Evolutionary conservation across 1,284 basidiomycete species (phyloP), one percentile per base, ranked within the genome.

Genomic region (Tilletia indica): DNA sequence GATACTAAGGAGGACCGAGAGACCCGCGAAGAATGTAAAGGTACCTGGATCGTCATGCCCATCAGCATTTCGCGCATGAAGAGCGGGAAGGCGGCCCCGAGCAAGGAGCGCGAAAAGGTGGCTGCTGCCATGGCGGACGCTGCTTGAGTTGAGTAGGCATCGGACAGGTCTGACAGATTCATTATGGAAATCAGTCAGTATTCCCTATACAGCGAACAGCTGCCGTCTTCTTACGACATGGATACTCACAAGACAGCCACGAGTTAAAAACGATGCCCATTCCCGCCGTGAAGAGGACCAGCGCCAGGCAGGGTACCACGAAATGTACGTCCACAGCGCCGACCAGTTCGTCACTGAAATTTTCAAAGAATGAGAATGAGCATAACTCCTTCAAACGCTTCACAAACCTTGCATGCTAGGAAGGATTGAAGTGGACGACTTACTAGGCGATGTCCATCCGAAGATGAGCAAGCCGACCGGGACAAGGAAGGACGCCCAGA

Each of bases 401-500:
- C 25, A 31, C 25, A 31, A 31, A 31, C 25, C 25, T 31, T 31
- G 25, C 25, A 31, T 31, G 25, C 25, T 31, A 31, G 25, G 25
- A 31, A 31, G 25, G 25, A 31, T 31, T 31, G 25, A 31, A 31
- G 25, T 31, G 25, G 25, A 31, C 25, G 25, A 31, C 25, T 31
- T 31, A 31, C 25, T 69, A 69, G n/a, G 76, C 5, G 68, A 68
- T 8, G 76, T 77, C 74, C 74, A 73, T 16, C 72, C 76, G 68
- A 77, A 77, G 19, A 77, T 70, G 48, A 77, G 72, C 14, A 77
- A 49, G 12, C 76, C 76, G 25, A 77, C 49, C 0, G 76, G 73
- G 1, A 74, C 71, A 19, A 75, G 63, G n/a, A 77, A 31, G 4
- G 68, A 36, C 0, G 73, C 63, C 70, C 74, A 75, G 11, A 63